Percentiles rank a stretch among this genome's conserved stretches.
phyloP scores from a whole-genome alignment of 83 land plant species.

The Picea abies region DNA sequence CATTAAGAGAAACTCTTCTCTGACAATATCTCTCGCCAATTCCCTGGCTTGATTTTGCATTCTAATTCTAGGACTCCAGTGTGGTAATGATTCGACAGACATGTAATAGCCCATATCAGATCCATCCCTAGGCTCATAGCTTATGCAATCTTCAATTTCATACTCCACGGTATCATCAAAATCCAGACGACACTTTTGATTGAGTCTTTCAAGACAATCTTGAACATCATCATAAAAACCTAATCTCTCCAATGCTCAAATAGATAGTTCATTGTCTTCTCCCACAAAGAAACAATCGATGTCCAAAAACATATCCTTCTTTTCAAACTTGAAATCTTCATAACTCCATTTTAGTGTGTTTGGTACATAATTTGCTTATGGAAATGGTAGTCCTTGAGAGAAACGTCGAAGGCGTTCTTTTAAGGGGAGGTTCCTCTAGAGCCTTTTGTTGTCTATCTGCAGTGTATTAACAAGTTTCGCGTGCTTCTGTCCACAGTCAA shows the following conservation, averaged over 20 bases:
- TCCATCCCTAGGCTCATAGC: too few relatives aligned
- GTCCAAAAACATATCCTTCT: slow-evolving; percentile 1
- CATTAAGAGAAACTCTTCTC: not conserved
- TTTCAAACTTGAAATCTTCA: not conserved
- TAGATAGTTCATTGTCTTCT: not conserved
- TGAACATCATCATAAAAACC: not conserved
- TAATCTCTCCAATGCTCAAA: not conserved
- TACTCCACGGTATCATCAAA: not conserved
- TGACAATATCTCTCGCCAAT: not conserved
- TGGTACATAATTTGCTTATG: too few relatives aligned
- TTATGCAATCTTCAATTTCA: too few relatives aligned
- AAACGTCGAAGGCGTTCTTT: not conserved
- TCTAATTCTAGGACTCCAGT: not conserved
- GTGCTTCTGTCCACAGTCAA: too few relatives aligned
- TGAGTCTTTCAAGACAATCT: not conserved
- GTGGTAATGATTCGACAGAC: too few relatives aligned
- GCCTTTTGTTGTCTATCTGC: too few relatives aligned
- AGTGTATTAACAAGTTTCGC: too few relatives aligned
- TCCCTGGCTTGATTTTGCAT: not conserved
- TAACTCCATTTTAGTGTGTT: not conserved
- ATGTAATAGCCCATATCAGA: too few relatives aligned
- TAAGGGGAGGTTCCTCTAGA: too few relatives aligned
- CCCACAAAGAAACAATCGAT: not conserved
- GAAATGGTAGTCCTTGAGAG: not conserved
- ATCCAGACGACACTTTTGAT: not conserved